Evolutionary conservation across 169 alveolate genomes (phyloP), one percentile per base, ranked within the genome.

Genomic region (Cystoisospora suis): DNA sequence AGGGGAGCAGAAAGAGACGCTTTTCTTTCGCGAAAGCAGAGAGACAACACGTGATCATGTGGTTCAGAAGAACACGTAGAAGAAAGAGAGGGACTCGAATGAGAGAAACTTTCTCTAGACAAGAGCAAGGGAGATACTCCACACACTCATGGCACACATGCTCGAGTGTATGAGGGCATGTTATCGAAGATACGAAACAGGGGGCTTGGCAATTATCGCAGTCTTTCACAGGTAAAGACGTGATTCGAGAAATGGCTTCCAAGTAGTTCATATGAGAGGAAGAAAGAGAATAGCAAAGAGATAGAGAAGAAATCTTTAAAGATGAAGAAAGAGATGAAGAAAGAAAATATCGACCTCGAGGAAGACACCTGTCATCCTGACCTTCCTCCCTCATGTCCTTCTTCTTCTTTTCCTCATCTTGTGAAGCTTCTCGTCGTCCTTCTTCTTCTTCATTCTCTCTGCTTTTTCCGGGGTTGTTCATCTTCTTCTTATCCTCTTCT

Each of bases 171-270:
- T 88, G 92, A 69, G 83, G 85, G 47, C 92, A 77, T 29, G 77
- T 42, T 34, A 77, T 75, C 85, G 89, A 88, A 20, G 89, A 49
- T 36, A 77, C 65, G 15, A 58, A 72, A 36, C 92, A 88, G 70
- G 88, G 75, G 5, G 92, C 77, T 27, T 56, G 81, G 87, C 92
- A 87, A 87, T 65, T 75, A 70, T 83, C 81, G 92, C 92, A 87
- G 77, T 87, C 92, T 38, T 87, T 87, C 32, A 88, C 92, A 12
- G 92, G 88, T 70, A 88, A 83, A 0, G 92, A 40, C 59, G 79
- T 47, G 32, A 87, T 81, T 23, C 42, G 59, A 9, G 81, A 61
- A 9, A 75, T 53, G 0, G 53, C 83, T 34, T 38, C 15, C 83
- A 75, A 42, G 32, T n/a, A n/a, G n/a, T n/a, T n/a, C n/a, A n/a